Percentiles rank a stretch among this genome's conserved stretches.
These are phyloP conservation scores for Asterella californica DNA, from an alignment of 225 moss, liverwort and hornwort genomes.

Conservation along the genomic window DNA sequence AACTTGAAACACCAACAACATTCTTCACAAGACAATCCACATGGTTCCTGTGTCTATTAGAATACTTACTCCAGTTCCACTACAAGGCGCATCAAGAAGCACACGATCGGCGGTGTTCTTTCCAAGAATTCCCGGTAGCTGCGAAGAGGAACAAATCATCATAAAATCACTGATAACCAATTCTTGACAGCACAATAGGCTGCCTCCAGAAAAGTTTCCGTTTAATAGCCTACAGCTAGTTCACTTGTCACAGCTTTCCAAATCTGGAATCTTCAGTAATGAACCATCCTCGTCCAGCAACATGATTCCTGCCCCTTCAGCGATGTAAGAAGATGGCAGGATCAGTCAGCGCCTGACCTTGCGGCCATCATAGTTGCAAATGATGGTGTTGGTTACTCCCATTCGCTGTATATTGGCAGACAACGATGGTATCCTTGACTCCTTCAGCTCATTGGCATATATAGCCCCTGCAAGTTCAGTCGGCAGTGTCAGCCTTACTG, in stretches of 20 bases:
- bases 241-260: background rate
- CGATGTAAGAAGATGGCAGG: background rate
- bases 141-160: background rate
- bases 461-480: conserved; percentile 57
- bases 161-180: background rate
- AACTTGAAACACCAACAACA: background rate
- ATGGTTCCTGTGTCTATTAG: background rate
- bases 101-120: conserved; percentile 80
- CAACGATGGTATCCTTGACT: conserved; percentile 77
- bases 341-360: conserved; percentile 62
- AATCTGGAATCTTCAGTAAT: background rate
- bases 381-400: conserved; percentile 93
- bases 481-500: background rate
- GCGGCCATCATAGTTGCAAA: conserved; percentile 99
- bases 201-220: too few relatives aligned
- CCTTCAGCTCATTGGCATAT: conserved; percentile 94
- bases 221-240: background rate
- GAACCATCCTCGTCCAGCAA: background rate
- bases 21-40: background rate
- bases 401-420: conserved; percentile 95
- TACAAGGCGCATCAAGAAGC: conserved; percentile 93
- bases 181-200: background rate
- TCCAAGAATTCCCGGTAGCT: conserved; percentile 83
- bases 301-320: conserved; percentile 15
- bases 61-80: conserved; percentile 87